phyloP scores from a whole-genome alignment of 495 filamentous ascomycete genomes.

The Podospora anserina region DNA sequence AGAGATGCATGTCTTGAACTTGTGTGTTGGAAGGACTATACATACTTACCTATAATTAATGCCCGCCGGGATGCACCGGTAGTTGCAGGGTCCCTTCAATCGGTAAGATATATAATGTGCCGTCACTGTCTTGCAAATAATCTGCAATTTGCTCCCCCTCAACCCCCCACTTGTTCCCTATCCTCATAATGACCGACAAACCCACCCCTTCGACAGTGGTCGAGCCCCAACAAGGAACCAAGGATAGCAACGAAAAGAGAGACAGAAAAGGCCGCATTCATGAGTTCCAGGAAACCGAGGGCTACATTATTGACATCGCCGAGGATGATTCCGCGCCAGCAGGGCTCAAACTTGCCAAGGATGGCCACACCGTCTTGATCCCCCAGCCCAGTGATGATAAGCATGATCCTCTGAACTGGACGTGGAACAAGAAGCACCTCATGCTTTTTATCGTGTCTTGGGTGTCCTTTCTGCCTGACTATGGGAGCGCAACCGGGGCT shows the following conservation, averaged over 20 bases:
- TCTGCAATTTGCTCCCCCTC: too few species aligned
- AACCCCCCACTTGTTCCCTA: background rate
- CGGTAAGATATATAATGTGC: background rate
- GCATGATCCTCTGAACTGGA: conserved; percentile 62
- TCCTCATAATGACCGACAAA: background rate
- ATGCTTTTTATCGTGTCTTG: conserved; percentile 52
- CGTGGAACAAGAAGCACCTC: conserved; percentile 48
- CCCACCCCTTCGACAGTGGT: background rate
- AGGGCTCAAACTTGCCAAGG: conserved; percentile 39
- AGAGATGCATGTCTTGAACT: too few species aligned
- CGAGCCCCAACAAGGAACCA: background rate
- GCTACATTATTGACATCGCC: conserved; percentile 41
- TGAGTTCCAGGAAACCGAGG: conserved; percentile 35
- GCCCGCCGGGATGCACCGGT: too few species aligned
- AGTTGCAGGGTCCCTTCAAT: too few species aligned
- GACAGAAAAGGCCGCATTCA: conserved; percentile 16
- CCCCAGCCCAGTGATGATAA: conserved; percentile 57
- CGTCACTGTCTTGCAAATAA: background rate
- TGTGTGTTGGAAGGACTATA: too few species aligned
- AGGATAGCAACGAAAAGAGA: background rate
- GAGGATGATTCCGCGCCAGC: conserved; percentile 19
- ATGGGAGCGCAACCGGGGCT: conserved; percentile 53
- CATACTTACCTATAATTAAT: too few species aligned
- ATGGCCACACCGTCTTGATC: conserved; percentile 53
- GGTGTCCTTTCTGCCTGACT: conserved; percentile 58